Percentiles rank a stretch among this genome's conserved stretches.
These are phyloP conservation scores for Annona squamosa DNA, from an alignment of 164 flowering plant genomes.

Conservation along the genomic window DNA sequence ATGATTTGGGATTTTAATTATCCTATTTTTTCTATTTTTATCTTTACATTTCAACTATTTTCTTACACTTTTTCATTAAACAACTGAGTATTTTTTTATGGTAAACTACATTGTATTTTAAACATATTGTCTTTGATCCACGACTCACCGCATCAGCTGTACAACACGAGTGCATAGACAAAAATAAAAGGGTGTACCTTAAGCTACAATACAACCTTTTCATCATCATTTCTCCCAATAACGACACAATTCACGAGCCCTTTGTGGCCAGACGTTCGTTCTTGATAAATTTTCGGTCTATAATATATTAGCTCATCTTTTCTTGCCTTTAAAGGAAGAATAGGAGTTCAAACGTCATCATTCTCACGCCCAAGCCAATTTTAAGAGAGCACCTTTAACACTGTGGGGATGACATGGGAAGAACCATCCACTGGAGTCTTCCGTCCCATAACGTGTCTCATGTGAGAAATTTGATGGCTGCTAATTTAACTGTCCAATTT, in stretches of 20 bases:
- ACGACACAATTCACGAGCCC: not conserved
- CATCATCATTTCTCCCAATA: not conserved
- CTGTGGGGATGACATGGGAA: not conserved
- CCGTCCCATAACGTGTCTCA: not conserved
- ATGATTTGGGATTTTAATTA: no score
- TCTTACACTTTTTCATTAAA: no score
- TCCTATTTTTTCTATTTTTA: no score
- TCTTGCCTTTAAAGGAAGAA: slow-evolving; percentile 14
- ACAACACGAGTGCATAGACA: no score
- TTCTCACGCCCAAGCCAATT: not conserved
- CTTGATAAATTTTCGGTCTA: not conserved
- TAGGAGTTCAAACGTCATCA: not conserved
- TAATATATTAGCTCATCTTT: not conserved
- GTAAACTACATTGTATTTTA: no score
- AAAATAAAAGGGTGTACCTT: no score
- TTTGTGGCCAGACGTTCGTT: not conserved
- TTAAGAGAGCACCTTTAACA: not conserved
- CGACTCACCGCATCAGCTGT: no score
- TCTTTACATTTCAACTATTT: no score
- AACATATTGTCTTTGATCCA: no score
- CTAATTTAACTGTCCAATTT: not conserved
- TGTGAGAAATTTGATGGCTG: not conserved
- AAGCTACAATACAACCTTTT: no score
- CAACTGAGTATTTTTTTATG: no score
- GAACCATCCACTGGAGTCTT: not conserved